Evolutionary conservation across 257 asterid species (phyloP).

Genomic region (Apocynum venetum): DNA sequence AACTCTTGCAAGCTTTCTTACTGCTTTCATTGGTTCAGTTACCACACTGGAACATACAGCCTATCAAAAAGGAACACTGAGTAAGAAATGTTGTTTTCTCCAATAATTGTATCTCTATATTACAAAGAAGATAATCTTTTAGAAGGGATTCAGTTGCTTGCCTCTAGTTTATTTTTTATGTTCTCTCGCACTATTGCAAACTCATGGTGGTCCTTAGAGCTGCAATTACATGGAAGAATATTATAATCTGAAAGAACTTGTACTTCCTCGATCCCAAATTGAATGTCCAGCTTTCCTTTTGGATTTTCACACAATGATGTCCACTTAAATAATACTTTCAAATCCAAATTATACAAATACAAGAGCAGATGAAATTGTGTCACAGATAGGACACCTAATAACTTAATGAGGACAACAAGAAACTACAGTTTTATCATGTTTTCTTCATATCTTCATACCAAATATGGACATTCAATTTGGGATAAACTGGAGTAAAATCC

Average conservation of each 20-base stretch:
- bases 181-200: conserved; percentile 84
- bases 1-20: conserved; percentile 75
- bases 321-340: background rate
- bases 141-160: conserved; percentile 31
- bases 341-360: background rate
- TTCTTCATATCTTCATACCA: background rate
- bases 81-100: background rate
- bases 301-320: background rate
- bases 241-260: background rate
- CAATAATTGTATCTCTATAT: background rate
- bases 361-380: background rate
- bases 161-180: conserved; percentile 75
- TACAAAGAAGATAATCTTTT: background rate
- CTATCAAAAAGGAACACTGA: conserved; percentile 30
- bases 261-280: background rate
- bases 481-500: background rate
- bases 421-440: background rate
- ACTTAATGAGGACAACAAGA: background rate
- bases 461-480: background rate
- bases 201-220: conserved; percentile 87
- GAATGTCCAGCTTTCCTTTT: background rate
- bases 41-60: conserved; percentile 56
- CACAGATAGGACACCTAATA: background rate
- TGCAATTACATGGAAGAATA: conserved; percentile 30
- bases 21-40: conserved; percentile 73